A percentile compares a stretch with the other conserved stretches of the same genome.
Conservation (phyloP, 495 filamentous ascomycete genomes). For the Lasiosphaeria hispida region DNA sequence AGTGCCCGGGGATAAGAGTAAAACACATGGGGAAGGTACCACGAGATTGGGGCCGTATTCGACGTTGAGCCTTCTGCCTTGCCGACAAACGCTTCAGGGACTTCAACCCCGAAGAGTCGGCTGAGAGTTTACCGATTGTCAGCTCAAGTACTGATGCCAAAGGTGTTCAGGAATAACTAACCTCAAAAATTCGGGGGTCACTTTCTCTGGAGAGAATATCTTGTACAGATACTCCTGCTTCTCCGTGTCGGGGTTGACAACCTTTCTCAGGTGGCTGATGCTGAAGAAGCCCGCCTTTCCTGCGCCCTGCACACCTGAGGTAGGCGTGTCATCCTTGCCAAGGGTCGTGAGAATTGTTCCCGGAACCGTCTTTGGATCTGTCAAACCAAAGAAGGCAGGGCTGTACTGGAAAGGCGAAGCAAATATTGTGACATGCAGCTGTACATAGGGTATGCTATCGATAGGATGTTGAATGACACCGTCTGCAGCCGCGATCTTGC, state of each 20-base stretch:
- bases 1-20: conserved; percentile 79
- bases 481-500: conserved; percentile 51
- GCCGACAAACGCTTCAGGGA: conserved; percentile 38
- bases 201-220: conserved; percentile 77
- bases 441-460: conserved; percentile 77
- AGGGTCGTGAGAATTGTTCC: conserved; percentile 81
- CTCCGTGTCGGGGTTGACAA: conserved; percentile 53
- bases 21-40: conserved; percentile 72
- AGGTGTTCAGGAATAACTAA: conserved; percentile 6
- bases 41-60: conserved; percentile 58
- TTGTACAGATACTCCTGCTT: conserved; percentile 84
- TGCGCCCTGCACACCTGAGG: conserved; percentile 50
- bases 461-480: conserved; percentile 51
- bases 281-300: conserved; percentile 81
- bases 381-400: conserved; percentile 65
- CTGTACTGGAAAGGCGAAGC: conserved; percentile 69
- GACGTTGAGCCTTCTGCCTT: conserved; percentile 2
- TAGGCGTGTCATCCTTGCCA: conserved; percentile 51
- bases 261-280: conserved; percentile 71
- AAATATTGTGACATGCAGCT: conserved; percentile 85
- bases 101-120: conserved; percentile 44
- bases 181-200: conserved; percentile 63
- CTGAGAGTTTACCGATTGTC: conserved; percentile 6
- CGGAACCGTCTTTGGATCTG: conserved; percentile 53
- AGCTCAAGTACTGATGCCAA: neutral